Base-by-base conservation (phyloP, 495 filamentous ascomycete species). In the Neurospora tetraspora region DNA sequence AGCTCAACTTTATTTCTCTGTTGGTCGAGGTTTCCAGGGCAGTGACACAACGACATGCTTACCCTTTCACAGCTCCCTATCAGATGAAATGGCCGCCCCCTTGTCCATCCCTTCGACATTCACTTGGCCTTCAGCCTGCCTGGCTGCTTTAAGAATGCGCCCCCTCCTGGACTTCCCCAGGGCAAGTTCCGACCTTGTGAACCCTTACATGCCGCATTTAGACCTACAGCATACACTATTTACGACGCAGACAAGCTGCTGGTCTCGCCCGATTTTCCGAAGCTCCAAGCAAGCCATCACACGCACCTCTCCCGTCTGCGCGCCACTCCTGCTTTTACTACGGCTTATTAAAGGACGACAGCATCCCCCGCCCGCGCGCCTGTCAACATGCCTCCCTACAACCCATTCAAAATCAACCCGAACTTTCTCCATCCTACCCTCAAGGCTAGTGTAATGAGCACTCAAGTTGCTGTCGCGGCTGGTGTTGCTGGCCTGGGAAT, bases 401-500 rank as follows among this genome's bases (percentile, higher is more conserved):
- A 39, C 68, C 5, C 65, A 5, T 71, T 74, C 68, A 69, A 38
- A 20, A 27, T 45, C 11, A 69, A 42, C 12, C 45, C 71, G 23
- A 27, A 73, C 20, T n/a, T 76, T 16, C 69, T 76, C n/a, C 72
- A 69, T 11, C 40, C 75, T n/a, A 39, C 36, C n/a, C 73, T 76
- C 39, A 71, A 40, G 14, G 74, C 78, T 37, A 73, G 53, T 72
- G 53, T 39, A 40, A 81, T 80, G 79, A 76, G 75, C 73, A 74
- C 76, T 38, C 74, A 71, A 72, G 72, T 80, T 11, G 72, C 76
- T 18, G 45, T 78, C 53, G 78, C 74, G 12, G 80, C 75, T 37
- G 79, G 76, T 73, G 74, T 76, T 5, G 79, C 76, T 14, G 79
- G 79, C 69, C 70, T 78, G 42, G 79, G 79, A 69, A 74, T 73